Evolutionary conservation across 768 basidiomycete species (phyloP).

Genomic region (Cyclocybe cylindracea): DNA sequence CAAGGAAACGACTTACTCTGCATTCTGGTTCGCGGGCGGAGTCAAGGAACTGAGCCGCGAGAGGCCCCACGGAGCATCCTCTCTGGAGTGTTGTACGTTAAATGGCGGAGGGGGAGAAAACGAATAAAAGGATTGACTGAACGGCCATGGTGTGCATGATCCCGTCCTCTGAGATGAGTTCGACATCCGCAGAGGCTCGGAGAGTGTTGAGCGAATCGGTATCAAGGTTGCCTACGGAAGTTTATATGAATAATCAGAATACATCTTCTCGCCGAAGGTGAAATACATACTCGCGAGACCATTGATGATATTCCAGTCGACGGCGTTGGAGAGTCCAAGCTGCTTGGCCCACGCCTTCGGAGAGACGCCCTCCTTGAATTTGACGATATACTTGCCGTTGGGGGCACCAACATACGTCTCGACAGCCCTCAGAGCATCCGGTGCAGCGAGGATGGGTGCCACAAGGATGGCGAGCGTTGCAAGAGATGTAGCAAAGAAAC

Average conservation of each 20-base stretch:
- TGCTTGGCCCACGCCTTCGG: conserved; percentile 10
- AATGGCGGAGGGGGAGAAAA: no score
- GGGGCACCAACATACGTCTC: conserved; percentile 20
- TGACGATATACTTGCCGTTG: conserved; percentile 26
- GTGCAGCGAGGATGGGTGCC: conserved; percentile 14
- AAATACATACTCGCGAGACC: conserved; percentile 24
- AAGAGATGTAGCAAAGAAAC: not conserved
- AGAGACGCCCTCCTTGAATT: conserved; percentile 22
- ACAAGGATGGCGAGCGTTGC: not conserved
- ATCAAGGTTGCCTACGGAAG: conserved; percentile 10
- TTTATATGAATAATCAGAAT: not conserved
- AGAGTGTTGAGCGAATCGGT: conserved; percentile 19
- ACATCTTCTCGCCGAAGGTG: not conserved
- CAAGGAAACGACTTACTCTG: not conserved
- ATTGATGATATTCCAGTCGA: conserved; percentile 25
- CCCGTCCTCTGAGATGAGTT: conserved; percentile 25
- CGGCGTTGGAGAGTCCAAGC: conserved; percentile 1
- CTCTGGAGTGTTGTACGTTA: conserved; percentile 11
- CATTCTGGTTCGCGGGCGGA: conserved; percentile 13
- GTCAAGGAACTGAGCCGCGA: conserved; percentile 22
- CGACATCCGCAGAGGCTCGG: conserved; percentile 21
- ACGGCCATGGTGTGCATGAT: conserved; percentile 20
- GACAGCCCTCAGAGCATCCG: conserved; percentile 15
- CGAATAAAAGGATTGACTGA: conserved; percentile 9
- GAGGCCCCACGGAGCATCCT: conserved; percentile 34